These are phyloP conservation scores for Inga laurina DNA, from an alignment of 306 rosid genomes.

Conservation along the genomic window DNA sequence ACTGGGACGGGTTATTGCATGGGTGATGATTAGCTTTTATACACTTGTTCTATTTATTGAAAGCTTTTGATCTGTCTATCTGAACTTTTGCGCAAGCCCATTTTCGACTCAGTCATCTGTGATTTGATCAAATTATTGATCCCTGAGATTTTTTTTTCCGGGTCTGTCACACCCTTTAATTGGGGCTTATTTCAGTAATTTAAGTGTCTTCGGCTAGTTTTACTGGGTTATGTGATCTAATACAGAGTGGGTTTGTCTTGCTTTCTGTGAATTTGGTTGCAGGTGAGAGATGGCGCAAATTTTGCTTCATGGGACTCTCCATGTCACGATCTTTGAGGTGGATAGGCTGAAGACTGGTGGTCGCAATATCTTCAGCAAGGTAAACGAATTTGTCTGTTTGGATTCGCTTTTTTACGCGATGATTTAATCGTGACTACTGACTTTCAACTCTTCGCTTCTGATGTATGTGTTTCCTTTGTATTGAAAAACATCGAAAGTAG, in stretches of 20 bases:
- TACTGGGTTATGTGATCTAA: constrained; percentile 33
- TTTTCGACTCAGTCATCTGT: neutral
- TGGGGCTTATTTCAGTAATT: neutral
- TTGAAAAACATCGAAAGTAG: constrained; percentile 20
- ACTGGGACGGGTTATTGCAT: neutral
- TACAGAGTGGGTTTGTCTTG: constrained; percentile 17
- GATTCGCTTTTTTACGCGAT: neutral
- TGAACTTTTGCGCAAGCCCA: neutral
- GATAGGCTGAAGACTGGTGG: constrained; percentile 53
- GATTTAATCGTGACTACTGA: neutral
- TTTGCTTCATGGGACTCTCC: constrained; percentile 90
- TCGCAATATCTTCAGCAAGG: constrained; percentile 67
- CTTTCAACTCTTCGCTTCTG: neutral
- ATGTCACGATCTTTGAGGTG: constrained; percentile 82
- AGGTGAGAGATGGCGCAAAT: constrained; percentile 80
- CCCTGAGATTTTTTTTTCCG: constrained; percentile 9
- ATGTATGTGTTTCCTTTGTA: constrained; percentile 17
- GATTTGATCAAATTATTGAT: constrained; percentile 39
- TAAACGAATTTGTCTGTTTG: constrained; percentile 28
- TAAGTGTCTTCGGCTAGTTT: neutral
- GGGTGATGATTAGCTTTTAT: neutral
- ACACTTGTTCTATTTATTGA: neutral
- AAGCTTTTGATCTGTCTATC: neutral
- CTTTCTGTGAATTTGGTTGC: constrained; percentile 25
- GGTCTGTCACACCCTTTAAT: neutral